Evolutionary conservation across 108 stramenopile species (phyloP), one percentile per base, ranked within the genome.

Genomic region (Seminavis robusta): DNA sequence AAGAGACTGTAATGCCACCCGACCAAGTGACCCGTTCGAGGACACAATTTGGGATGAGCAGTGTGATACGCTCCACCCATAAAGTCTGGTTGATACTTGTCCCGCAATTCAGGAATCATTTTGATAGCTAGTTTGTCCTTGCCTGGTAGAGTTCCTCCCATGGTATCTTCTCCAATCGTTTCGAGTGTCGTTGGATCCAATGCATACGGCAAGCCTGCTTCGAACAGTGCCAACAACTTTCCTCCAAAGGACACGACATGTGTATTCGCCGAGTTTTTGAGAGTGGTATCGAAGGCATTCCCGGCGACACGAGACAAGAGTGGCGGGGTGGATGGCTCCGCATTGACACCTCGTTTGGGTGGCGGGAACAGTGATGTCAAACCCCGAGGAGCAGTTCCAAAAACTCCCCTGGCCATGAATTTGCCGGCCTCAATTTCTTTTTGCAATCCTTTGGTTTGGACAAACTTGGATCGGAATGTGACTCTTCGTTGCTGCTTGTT

Each of bases 231-330:
- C 26, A 83, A 49, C 0, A 83, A 34, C 58, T 83, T 83, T 19
- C 76, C 76, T 31, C 81, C 81, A 52, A 72, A 79, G 10, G 74
- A 61, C 52, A 83, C 57, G 20, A 83, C 66, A 39, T 83, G 81
- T 8, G 81, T 83, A 56, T 83, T 83, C 25, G 81, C 81, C 4
- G 74, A 53, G 49, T 83, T 83, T 56, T 83, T 83, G 42, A 83
- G 68, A 28, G 69, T 60, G n/a, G 66, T 68, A 11, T 69, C 56
- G 48, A 78, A 62, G 16, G 74, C 81, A 48, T 70, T 74, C 10
- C 61, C 77, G 0, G 52, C 61, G 34, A 82, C 44, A 19, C 61
- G 64, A 8, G 76, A 43, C 13, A 63, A 25, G 10, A 67, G 0
- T 20, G 80, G 58, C 16, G 54, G 52, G 19, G 67, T 48, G 13